These are phyloP conservation scores for Aspergillus pseudotamarii DNA, from an alignment of 2,329 filamentous ascomycete species.

Conservation along the genomic window DNA sequence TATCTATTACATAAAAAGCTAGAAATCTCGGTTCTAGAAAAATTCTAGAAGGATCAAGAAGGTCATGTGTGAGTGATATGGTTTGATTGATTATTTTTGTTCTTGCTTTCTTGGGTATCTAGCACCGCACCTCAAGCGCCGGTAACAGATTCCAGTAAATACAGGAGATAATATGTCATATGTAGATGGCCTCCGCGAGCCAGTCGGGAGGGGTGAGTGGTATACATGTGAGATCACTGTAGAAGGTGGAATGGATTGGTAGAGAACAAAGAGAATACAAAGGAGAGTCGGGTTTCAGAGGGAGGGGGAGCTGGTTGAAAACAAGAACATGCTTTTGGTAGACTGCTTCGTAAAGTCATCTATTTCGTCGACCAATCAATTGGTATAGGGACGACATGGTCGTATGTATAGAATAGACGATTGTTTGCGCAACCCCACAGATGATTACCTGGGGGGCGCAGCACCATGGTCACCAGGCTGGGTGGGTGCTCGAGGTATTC, in stretches of 20 bases:
- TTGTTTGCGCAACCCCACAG: neutral
- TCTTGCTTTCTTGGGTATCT: neutral
- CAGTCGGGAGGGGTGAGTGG: neutral
- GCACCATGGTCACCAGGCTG: neutral
- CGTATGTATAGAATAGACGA: neutral
- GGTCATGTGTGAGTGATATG: neutral
- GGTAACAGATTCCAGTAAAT: neutral
- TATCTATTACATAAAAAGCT: neutral
- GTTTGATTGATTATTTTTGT: neutral
- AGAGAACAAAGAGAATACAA: neutral
- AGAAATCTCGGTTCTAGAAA: neutral
- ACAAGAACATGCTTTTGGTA: neutral
- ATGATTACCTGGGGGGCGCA: neutral
- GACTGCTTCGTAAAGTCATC: neutral
- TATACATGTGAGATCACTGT: neutral
- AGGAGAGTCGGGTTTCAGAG: neutral
- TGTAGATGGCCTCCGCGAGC: neutral
- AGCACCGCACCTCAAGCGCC: neutral
- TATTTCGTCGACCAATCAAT: neutral
- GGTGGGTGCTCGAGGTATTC: slow-evolving; percentile 3
- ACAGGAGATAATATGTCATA: neutral
- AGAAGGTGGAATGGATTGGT: neutral
- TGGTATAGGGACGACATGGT: neutral
- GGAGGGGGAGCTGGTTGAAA: neutral
- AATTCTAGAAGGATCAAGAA: neutral